Conservation (phyloP, 345 rosid genomes). For the Orychophragmus violaceus region DNA sequence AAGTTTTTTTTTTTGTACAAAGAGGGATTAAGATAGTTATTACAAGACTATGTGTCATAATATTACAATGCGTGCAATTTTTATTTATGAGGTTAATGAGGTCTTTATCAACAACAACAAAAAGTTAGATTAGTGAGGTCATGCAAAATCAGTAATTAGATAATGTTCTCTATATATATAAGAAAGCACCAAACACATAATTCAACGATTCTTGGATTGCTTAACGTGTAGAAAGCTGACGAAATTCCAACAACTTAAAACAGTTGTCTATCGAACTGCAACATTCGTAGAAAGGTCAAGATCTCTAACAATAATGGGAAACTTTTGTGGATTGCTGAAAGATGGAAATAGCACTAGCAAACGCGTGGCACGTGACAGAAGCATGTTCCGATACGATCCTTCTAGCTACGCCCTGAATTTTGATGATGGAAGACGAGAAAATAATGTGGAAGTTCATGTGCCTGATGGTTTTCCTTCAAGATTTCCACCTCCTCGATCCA, state of each 20-base stretch:
- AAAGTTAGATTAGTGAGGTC: neutral
- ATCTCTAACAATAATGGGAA: constrained; percentile 12
- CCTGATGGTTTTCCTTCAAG: neutral
- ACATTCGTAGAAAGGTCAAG: neutral
- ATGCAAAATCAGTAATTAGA: neutral
- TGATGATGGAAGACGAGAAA: constrained; percentile 13
- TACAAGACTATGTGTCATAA: neutral
- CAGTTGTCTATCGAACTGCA: neutral
- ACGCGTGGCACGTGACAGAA: neutral
- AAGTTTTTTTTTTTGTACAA: too few relatives aligned
- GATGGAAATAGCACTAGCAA: neutral
- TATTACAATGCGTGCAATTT: neutral
- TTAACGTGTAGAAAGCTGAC: neutral
- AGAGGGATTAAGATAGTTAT: neutral
- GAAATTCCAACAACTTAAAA: neutral
- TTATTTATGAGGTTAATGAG: neutral
- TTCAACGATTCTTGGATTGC: neutral
- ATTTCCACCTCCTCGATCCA: neutral
- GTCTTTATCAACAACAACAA: neutral
- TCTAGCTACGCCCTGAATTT: constrained; percentile 12
- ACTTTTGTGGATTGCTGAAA: constrained; percentile 5
- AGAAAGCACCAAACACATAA: neutral
- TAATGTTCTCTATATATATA: neutral
- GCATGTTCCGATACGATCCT: constrained; percentile 24
- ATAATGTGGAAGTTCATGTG: neutral